Base-by-base conservation (phyloP, 306 rosid genomes). In the Quercus cerris region DNA sequence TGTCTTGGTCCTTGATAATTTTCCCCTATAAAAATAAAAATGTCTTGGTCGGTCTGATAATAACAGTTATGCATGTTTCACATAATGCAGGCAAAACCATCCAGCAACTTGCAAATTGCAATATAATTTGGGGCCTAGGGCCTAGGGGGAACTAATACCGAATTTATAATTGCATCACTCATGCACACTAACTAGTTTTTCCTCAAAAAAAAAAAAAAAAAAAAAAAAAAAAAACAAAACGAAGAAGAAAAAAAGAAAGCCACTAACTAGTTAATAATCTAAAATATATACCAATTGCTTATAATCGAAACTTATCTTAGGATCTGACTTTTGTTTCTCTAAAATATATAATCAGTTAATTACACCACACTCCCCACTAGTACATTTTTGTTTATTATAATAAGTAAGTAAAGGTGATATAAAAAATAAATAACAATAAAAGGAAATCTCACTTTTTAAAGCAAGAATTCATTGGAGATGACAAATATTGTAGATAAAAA, bases 371-470 rank as follows among this genome's bases (percentile, higher is more conserved):
- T 41, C 74, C 85, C 85, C 14, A 58, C 77, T 77, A 15, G 25
- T 44, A 33, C 61, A 1, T 44, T 25, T 70, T 81, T 54, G 19
- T 62, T 81, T 78, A 19, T 20, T 81, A 9, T 31, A 69, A 76
- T 74, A 19, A 5, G n/a, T 44, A 84, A 79, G 77, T 84, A 78
- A 76, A 41, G 46, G 46, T 41, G 0, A 8, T 41, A 41, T 41
- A 41, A 41, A 8, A 41, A 41, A 41, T 41, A 41, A 41, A 8
- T 41, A 41, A 41, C 11, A 41, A 8, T 41, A 41, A 41, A 81
- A 73, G 59, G 57, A 13, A 55, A 81, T 87, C 81, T 30, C 77
- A 20, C 83, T 33, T 81, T 74, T 54, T 57, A 69, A 69, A 56
- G 15, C 72, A 68, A 59, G 6, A 35, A 71, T 27, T 52, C 33